Base-by-base conservation (phyloP, 2,329 filamentous ascomycete genomes). In the Corynespora cassiicola region DNA sequence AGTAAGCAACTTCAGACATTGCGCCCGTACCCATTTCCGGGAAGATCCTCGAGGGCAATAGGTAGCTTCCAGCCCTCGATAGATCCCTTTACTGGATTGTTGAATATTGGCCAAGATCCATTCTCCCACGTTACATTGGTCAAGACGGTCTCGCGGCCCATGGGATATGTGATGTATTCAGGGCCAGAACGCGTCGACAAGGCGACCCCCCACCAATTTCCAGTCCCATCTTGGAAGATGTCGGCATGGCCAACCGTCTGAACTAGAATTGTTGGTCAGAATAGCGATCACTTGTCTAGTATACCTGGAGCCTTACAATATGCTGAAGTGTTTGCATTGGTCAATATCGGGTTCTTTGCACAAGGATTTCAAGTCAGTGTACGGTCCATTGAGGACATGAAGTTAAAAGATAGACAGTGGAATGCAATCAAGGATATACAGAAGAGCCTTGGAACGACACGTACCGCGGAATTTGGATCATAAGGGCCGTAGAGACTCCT, bases 41-140 rank as follows among this genome's bases (percentile, higher is more conserved):
- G 64, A 2, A 75, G 42, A 3, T 69, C 52, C 1, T 54, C 49
- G 21, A 55, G 61, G 1, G 48, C 35, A 0, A 58, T 42, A 0
- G 75, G 74, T 11, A 78, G 52, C 8, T 60, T 53, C 38, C 64
- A 67, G 8, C 75, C 75, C 23, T 40, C 58, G 73, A 78, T 77
- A 3, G 49, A 44, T 2, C 77, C 78, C 1, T 60, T 52, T 4
- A 79, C 69, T 1, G 66, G 70, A 24, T 52, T 37, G 31, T 36
- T 75, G 46, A 32, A 73, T 26, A 50, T 28, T 0, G 79, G 79
- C 75, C 77, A 82, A 6, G 46, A 33, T 6, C 55, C 54, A 25
- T 47, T 39, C 17, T 46, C 36, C 58, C 58, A 62, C 1, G 56
- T 62, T 3, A 58, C 57, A 24, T 56, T 54, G 9, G 45, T 51